Evolutionary conservation across 2,329 filamentous ascomycete species (phyloP), one percentile per base, ranked within the genome.

Genomic region (Cordyceps cicadae): DNA sequence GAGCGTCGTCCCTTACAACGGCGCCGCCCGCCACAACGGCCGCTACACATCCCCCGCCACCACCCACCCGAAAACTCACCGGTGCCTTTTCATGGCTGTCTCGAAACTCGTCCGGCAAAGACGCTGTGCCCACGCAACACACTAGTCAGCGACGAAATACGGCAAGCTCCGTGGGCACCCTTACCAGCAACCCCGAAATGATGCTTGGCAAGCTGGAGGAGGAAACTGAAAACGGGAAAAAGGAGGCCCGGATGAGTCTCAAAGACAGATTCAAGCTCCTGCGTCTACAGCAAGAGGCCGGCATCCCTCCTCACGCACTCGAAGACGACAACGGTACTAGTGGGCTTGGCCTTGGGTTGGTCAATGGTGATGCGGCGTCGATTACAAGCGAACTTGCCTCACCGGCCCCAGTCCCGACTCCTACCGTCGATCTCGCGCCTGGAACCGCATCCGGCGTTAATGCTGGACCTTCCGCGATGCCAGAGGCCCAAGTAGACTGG

Each of bases 41-140:
- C 54, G 66, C 74, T 4, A 61, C 66, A 19, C 66, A 66, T 29
- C 63, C 70, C 24, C 66, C 70, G 21, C 75, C 79, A 2, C 75
- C 77, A 2, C 75, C 77, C 14, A 66, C 81, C 62, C 81, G 91
- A 69, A 96, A 94, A 72, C 82, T 95, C 60, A 92, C 90, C 9
- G 90, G 90, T 66, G 90, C 89, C n/a, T 95, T 96, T 68, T 85
- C 90, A 45, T 93, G 90, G 87, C 81, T 95, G 45, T 90, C 90
- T 37, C 80, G 90, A 66, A 87, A 81, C 71, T 83, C 85, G 12
- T 79, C 81, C 41, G 77, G 75, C 56, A 86, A 86, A 67, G 77
- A 80, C 4, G 81, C 85, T 14, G 81, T 83, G 6, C 81, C 87
- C 45, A 24, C 52, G 4, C 68, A 68, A 53, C 68, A 67, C 62